These are phyloP conservation scores for Colletotrichum viniferum DNA, from an alignment of 2,329 filamentous ascomycete species.

Conservation along the genomic window DNA sequence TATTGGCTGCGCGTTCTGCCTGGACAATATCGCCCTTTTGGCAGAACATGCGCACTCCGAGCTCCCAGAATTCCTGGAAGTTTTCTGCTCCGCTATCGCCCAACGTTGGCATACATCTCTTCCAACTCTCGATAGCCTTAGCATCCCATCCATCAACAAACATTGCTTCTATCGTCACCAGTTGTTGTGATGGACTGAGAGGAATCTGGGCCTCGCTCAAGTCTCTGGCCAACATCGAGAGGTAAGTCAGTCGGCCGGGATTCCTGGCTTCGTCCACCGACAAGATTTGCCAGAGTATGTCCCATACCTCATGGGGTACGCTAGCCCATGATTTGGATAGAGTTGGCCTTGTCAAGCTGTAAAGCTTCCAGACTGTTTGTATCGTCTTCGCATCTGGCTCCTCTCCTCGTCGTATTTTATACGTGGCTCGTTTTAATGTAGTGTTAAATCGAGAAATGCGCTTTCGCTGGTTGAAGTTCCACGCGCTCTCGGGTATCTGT, in stretches of 20 bases:
- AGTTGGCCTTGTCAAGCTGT: conserved; percentile 48
- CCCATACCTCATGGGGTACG: conserved; percentile 66
- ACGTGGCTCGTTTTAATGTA: conserved; percentile 30
- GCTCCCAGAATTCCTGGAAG: conserved; percentile 62
- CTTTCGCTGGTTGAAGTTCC: conserved; percentile 40
- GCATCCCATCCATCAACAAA: conserved; percentile 65
- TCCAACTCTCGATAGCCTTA: conserved; percentile 69
- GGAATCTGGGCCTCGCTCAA: conserved; percentile 63
- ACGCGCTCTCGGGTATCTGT: conserved; percentile 40
- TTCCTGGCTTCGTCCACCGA: conserved; percentile 56
- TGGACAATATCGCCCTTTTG: conserved; percentile 60
- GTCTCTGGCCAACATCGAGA: conserved; percentile 68
- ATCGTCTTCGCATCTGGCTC: conserved; percentile 35
- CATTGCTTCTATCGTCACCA: conserved; percentile 72
- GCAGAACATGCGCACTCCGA: conserved; percentile 70
- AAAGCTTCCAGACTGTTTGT: conserved; percentile 52
- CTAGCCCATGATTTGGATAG: conserved; percentile 52
- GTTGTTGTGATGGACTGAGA: conserved; percentile 61
- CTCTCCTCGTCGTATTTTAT: conserved; percentile 30
- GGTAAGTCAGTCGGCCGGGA: conserved; percentile 62
- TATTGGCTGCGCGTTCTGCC: conserved; percentile 60
- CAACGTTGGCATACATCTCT: conserved; percentile 57
- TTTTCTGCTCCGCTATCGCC: conserved; percentile 49
- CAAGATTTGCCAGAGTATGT: conserved; percentile 68
- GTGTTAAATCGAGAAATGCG: conserved; percentile 42